phyloP scores from a whole-genome alignment of 768 basidiomycete genomes.

The Boletus sp. region DNA sequence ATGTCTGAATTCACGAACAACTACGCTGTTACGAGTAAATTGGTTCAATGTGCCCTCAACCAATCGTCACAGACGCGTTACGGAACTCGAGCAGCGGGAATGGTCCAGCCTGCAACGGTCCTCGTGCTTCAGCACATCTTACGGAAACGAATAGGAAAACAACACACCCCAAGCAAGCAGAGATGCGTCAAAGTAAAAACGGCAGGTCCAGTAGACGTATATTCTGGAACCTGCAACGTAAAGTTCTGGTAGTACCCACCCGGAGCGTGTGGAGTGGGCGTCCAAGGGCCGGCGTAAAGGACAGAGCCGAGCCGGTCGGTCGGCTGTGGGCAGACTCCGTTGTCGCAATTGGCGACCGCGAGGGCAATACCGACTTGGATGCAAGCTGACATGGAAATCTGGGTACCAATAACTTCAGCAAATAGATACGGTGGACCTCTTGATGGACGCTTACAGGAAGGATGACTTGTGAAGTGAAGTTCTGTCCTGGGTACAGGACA shows the following conservation, averaged over 20 bases:
- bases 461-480: conserved; percentile 19
- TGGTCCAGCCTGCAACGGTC: conserved; percentile 17
- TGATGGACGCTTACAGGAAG: conserved; percentile 17
- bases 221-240: conserved; percentile 12
- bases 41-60: not conserved
- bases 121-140: not conserved
- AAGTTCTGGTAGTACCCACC: conserved; percentile 31
- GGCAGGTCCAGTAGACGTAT: conserved; percentile 17
- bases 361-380: conserved; percentile 33
- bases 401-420: not conserved
- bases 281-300: conserved; percentile 30
- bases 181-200: conserved; percentile 30
- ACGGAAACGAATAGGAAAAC: not conserved
- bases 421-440: not conserved
- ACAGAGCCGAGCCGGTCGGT: conserved; percentile 19
- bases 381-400: conserved; percentile 19
- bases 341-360: conserved; percentile 17
- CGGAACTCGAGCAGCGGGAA: conserved; percentile 29
- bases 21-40: not conserved
- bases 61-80: conserved; percentile 21
- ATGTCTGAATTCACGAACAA: not conserved
- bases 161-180: conserved; percentile 29
- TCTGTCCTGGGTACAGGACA: conserved; percentile 14
- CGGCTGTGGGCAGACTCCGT: conserved; percentile 24
- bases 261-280: conserved; percentile 13